Conservation (phyloP, 2,329 filamentous ascomycete genomes). For the Exophiala sp. region DNA sequence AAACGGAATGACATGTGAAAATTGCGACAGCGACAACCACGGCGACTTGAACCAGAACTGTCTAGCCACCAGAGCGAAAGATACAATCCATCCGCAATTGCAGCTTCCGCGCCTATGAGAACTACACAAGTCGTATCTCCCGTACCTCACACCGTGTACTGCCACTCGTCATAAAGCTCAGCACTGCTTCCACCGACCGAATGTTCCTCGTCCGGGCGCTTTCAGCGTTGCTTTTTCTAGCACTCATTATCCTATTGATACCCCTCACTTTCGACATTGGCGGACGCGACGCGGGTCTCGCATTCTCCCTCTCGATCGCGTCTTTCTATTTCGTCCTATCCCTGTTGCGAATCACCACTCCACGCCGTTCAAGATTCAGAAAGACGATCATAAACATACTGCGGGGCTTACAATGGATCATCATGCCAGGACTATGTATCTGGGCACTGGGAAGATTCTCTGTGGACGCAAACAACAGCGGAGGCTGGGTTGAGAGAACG, state of each 20-base stretch:
- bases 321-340: constrained; percentile 89
- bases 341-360: constrained; percentile 69
- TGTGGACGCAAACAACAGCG: constrained; percentile 68
- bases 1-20: constrained; percentile 27
- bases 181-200: constrained; percentile 24
- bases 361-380: constrained; percentile 69
- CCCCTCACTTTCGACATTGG: constrained; percentile 97
- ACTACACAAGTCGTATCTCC: background rate
- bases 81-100: background rate
- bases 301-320: constrained; percentile 84
- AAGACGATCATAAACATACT: constrained; percentile 64
- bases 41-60: constrained; percentile 3
- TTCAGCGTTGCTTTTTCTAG: constrained; percentile 77
- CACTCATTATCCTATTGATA: constrained; percentile 90
- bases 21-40: constrained; percentile 17
- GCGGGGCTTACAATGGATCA: constrained; percentile 73
- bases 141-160: constrained; percentile 1
- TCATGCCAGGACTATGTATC: constrained; percentile 80
- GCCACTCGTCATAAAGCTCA: background rate
- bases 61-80: background rate
- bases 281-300: constrained; percentile 85
- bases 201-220: constrained; percentile 82
- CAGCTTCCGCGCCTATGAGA: constrained; percentile 6
- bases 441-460: constrained; percentile 96
- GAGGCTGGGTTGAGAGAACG: constrained; percentile 75